Percentiles rank a stretch among this genome's conserved stretches.
phyloP scores from a whole-genome alignment of 148 eudicot genomes.

The Chenopodium suecicum region DNA sequence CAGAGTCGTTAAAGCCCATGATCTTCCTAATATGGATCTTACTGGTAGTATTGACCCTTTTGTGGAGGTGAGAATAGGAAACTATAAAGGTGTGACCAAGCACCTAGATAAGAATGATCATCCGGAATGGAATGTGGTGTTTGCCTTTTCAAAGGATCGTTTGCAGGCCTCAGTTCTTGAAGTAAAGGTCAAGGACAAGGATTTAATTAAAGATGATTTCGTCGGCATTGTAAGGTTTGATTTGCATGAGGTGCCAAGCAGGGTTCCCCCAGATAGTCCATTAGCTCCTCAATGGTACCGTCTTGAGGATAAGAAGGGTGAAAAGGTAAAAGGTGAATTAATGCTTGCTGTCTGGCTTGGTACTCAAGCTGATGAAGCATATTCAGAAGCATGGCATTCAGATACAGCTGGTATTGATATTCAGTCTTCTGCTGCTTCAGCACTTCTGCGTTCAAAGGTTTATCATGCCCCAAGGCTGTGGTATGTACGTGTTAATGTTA shows the following conservation, averaged over 20 bases:
- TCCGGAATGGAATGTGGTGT: constrained; percentile 87
- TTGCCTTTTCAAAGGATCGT: constrained; percentile 88
- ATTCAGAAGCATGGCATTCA: constrained; percentile 96
- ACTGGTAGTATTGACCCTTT: constrained; percentile 90
- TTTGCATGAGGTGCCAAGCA: constrained; percentile 73
- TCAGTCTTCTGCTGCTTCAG: constrained; percentile 57
- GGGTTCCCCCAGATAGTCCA: constrained; percentile 98
- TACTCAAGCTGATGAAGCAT: constrained; percentile 94
- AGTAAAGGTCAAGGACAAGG: constrained; percentile 85
- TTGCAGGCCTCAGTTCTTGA: constrained; percentile 83
- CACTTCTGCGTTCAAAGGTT: constrained; percentile 83
- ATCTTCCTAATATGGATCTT: constrained; percentile 84
- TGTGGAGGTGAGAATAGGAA: constrained; percentile 86
- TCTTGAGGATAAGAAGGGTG: constrained; percentile 78
- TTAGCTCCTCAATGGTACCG: constrained; percentile 97
- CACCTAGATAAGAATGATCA: constrained; percentile 83
- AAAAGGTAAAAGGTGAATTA: constrained; percentile 77
- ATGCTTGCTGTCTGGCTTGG: constrained; percentile 99
- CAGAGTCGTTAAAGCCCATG: constrained; percentile 90
- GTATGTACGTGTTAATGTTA: constrained; percentile 91
- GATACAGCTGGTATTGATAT: constrained; percentile 87
- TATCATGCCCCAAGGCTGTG: constrained; percentile 89
- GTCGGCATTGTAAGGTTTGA: constrained; percentile 86
- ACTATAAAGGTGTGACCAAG: constrained; percentile 86
- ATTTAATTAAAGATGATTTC: constrained; percentile 82